These are phyloP conservation scores for Polyporus tsugae DNA, from an alignment of 1,284 basidiomycete genomes.

Conservation along the genomic window DNA sequence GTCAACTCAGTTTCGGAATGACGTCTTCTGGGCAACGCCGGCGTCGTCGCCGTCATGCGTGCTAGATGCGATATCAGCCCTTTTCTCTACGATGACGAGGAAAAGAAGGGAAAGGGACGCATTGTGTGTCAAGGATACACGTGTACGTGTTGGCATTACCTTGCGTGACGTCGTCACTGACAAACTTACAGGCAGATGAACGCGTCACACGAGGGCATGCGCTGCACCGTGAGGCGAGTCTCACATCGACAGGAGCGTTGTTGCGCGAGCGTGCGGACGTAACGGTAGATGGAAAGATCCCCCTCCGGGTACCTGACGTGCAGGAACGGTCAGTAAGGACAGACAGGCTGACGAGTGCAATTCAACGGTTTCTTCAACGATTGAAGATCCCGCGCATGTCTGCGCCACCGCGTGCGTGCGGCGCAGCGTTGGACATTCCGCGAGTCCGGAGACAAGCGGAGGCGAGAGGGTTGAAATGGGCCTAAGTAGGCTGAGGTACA, in stretches of 20 bases:
- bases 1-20: background rate
- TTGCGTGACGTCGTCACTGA: background rate
- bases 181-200: background rate
- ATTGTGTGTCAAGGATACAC: background rate
- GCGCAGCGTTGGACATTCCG: background rate
- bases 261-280: background rate
- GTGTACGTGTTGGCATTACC: background rate
- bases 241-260: background rate
- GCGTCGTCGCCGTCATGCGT: background rate
- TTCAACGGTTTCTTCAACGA: slow-evolving; percentile 4
- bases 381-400: background rate
- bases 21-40: background rate
- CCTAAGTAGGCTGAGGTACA: background rate
- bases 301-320: slow-evolving; percentile 1
- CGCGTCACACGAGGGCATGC: background rate
- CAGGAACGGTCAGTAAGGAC: background rate
- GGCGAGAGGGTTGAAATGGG: background rate
- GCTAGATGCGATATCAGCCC: background rate
- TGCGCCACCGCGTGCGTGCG: background rate
- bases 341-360: background rate
- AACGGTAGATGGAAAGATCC: background rate
- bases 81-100: no score
- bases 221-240: background rate
- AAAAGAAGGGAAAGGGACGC: background rate
- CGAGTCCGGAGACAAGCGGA: background rate